phyloP scores from a whole-genome alignment of 2,329 filamentous ascomycete species.

The Aspergillus transmontanensis region DNA sequence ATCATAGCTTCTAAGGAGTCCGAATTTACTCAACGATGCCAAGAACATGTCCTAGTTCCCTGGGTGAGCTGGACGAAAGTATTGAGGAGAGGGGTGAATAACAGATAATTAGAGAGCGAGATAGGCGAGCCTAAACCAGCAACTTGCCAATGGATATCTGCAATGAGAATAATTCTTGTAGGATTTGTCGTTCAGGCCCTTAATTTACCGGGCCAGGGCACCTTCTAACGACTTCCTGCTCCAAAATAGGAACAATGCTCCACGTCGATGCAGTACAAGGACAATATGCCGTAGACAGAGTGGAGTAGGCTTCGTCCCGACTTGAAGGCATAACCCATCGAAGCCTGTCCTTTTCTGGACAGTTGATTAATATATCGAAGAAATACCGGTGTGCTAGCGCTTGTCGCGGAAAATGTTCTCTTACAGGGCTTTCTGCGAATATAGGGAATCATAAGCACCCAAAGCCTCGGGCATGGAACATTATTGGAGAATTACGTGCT shows the following conservation, averaged over 20 bases:
- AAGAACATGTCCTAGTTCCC: background rate
- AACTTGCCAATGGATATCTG: background rate
- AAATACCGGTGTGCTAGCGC: conserved; percentile 7
- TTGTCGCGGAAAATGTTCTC: conserved; percentile 1
- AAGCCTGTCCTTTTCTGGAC: conserved; percentile 12
- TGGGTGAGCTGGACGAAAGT: background rate
- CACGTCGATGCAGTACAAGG: conserved; percentile 13
- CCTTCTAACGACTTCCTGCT: conserved; percentile 7
- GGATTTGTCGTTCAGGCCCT: background rate
- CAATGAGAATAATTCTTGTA: background rate
- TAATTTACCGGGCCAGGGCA: conserved; percentile 2
- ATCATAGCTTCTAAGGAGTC: background rate
- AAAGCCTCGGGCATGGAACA: background rate
- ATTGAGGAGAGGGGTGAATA: background rate
- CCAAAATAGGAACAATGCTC: conserved; percentile 7
- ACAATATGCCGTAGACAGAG: background rate
- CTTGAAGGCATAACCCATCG: background rate
- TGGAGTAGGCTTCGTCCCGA: background rate
- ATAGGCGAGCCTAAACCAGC: background rate
- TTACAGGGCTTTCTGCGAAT: background rate
- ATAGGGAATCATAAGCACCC: background rate
- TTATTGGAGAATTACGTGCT: background rate
- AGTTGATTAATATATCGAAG: conserved; percentile 1
- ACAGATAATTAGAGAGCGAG: background rate
- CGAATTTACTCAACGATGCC: background rate